Conservation (phyloP, 257 asterid species). For the Hygrophila difformis region DNA sequence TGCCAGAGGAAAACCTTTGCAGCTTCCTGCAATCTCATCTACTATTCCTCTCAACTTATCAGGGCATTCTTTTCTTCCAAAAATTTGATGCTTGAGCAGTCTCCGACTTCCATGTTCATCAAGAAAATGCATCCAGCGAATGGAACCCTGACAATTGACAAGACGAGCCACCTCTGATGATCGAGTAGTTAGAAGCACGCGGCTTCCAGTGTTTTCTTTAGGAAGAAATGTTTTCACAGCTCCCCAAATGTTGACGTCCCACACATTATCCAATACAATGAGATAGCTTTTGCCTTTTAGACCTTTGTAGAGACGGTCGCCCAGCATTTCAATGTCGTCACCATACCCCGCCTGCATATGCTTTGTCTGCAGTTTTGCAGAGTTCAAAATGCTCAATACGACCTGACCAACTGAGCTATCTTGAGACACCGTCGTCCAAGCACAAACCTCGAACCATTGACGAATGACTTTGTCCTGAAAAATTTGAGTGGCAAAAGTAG, state of each 20-base stretch:
- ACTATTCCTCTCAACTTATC: neutral
- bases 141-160: neutral
- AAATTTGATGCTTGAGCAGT: neutral
- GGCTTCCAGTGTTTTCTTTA: conserved; percentile 6
- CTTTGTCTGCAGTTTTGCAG: too few species aligned
- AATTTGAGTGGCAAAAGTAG: conserved; percentile 14
- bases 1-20: conserved; percentile 1
- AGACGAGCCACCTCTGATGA: neutral
- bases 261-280: conserved; percentile 12
- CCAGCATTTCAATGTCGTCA: too few species aligned
- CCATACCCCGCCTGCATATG: too few species aligned
- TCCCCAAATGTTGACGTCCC: conserved; percentile 12
- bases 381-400: too few species aligned
- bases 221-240: conserved; percentile 5
- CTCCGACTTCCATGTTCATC: neutral
- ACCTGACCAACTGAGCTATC: too few species aligned
- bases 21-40: neutral
- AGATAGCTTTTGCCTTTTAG: conserved; percentile 5
- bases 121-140: neutral
- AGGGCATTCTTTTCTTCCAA: neutral
- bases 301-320: neutral
- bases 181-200: neutral
- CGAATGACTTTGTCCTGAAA: conserved; percentile 1
- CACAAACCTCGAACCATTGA: conserved; percentile 11
- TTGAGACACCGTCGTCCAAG: neutral